A percentile compares a stretch with the other conserved stretches of the same genome.
These are phyloP conservation scores for Kwoniella europaea DNA, from an alignment of 768 basidiomycete genomes.

Conservation along the genomic window DNA sequence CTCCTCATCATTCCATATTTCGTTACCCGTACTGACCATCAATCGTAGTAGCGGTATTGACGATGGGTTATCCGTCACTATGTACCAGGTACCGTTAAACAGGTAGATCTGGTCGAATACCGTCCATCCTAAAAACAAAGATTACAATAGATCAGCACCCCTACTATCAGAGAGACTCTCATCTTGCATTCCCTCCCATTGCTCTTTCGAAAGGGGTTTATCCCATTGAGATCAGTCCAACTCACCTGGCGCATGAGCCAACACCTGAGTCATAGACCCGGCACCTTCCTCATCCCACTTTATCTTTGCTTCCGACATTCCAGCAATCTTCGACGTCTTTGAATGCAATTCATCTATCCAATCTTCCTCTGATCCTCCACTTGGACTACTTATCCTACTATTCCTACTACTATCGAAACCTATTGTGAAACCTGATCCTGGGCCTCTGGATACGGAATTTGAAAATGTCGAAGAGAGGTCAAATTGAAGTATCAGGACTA, in stretches of 20 bases:
- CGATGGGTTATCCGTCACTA: conserved; percentile 76
- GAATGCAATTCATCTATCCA: conserved; percentile 40
- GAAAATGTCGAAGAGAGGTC: conserved; percentile 68
- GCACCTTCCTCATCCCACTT: conserved; percentile 48
- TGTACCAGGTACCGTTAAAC: conserved; percentile 77
- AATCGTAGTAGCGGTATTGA: conserved; percentile 69
- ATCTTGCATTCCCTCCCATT: too few species aligned
- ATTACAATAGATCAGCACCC: not conserved
- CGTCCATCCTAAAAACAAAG: conserved; percentile 74
- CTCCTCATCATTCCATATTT: conserved; percentile 67
- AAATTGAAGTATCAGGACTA: conserved; percentile 75
- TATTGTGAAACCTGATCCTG: conserved; percentile 35
- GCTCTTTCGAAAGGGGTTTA: too few species aligned
- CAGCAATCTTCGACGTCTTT: conserved; percentile 33
- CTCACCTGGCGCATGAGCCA: conserved; percentile 77
- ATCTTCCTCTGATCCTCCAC: conserved; percentile 38
- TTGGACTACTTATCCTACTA: conserved; percentile 9
- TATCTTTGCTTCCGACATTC: conserved; percentile 51
- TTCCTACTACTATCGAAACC: conserved; percentile 30
- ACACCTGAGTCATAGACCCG: conserved; percentile 64
- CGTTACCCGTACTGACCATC: conserved; percentile 73
- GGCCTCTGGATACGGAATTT: conserved; percentile 44
- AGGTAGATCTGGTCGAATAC: conserved; percentile 83
- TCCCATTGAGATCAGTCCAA: conserved; percentile 7
- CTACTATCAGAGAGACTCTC: too few species aligned